Evolutionary conservation across 805 yeast species (phyloP).

Genomic region (Pachysolen tannophilus): DNA sequence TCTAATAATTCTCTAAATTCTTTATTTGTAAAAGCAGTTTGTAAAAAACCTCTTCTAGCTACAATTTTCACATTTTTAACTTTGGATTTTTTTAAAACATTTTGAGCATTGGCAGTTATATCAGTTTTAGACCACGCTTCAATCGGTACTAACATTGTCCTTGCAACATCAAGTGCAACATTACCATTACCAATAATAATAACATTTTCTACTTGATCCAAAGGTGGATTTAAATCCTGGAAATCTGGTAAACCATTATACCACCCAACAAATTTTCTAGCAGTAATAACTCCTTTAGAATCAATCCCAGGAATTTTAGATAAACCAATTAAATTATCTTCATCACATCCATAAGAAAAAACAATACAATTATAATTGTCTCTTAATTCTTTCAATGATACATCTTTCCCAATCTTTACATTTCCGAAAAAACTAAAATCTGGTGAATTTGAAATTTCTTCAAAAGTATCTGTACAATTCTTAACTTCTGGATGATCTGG

Average conservation of each 20-base stretch:
- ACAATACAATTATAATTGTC: slow-evolving; percentile 64
- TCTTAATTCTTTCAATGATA: slow-evolving; percentile 41
- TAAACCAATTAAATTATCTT: slow-evolving; percentile 42
- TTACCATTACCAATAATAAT: slow-evolving; percentile 94
- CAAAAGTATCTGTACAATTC: slow-evolving; percentile 70
- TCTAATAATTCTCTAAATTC: slow-evolving; percentile 82
- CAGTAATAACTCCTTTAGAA: slow-evolving; percentile 62
- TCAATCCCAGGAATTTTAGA: slow-evolving; percentile 49
- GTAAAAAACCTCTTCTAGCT: slow-evolving; percentile 80
- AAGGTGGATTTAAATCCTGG: slow-evolving; percentile 41
- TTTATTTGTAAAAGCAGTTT: slow-evolving; percentile 86
- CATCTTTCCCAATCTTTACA: slow-evolving; percentile 55
- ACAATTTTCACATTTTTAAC: slow-evolving; percentile 65
- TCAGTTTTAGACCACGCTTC: slow-evolving; percentile 64
- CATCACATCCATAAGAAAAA: slow-evolving; percentile 74
- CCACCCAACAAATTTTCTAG: slow-evolving; percentile 91
- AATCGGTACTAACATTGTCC: slow-evolving; percentile 59
- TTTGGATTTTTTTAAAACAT: slow-evolving; percentile 37
- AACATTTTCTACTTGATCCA: slow-evolving; percentile 54
- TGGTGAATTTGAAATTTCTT: slow-evolving; percentile 32
- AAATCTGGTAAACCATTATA: slow-evolving; percentile 82
- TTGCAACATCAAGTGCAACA: slow-evolving; percentile 86
- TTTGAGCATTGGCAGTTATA: slow-evolving; percentile 54
- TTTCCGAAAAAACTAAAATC: slow-evolving; percentile 63
- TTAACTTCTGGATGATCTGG: slow-evolving; percentile 99